Base-by-base conservation (phyloP, 2,329 filamentous ascomycete genomes). In the Verticillium klebahnii region DNA sequence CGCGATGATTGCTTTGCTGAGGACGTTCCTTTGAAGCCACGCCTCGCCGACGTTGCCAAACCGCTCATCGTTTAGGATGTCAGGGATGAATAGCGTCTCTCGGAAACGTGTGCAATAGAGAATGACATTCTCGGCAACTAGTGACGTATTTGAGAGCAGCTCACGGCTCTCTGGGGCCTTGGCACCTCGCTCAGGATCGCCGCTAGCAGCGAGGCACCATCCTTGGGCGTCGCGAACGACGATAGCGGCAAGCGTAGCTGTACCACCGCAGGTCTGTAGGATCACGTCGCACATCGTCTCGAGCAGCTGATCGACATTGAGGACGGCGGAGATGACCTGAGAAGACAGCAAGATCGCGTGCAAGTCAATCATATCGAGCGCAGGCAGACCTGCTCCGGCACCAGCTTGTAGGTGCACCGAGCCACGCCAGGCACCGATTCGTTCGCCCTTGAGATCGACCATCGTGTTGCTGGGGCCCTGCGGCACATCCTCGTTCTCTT, bases 251-350 rank as follows among this genome's bases (percentile, higher is more conserved):
- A 89, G 79, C 2, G 89, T 89, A 9, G 89, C 89, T 8, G 85
- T 82, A 36, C 85, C 85, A 45, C 89, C 90, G 59, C 89, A 92
- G 0, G 89, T 92, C 67, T 93, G 89, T 31, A 93, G 74, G 57
- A 93, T 91, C 64, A 93, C 91, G 64, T 92, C 87, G 67, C 89
- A 91, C 86, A 94, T 92, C 52, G 90, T 93, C 69, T 89, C 88
- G 64, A 93, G 82, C 4, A 94, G 81, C 68, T 89, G 85, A 65
- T 93, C 90, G 14, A 93, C 85, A 66, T 90, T 85, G 12, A 94
- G 75, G 58, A 93, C 89, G 17, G 90, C 93, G 5, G 90, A 93
- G 54, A 94, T 88, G 54, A 93, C 85, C 70, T 93, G 91, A 11
- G 89, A 92, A 2, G 89, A 91, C 67, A 91, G 87, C 15, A 94